Evolutionary conservation across 805 yeast species (phyloP), one percentile per base, ranked within the genome.

Genomic region (Ogataea haglerorum): DNA sequence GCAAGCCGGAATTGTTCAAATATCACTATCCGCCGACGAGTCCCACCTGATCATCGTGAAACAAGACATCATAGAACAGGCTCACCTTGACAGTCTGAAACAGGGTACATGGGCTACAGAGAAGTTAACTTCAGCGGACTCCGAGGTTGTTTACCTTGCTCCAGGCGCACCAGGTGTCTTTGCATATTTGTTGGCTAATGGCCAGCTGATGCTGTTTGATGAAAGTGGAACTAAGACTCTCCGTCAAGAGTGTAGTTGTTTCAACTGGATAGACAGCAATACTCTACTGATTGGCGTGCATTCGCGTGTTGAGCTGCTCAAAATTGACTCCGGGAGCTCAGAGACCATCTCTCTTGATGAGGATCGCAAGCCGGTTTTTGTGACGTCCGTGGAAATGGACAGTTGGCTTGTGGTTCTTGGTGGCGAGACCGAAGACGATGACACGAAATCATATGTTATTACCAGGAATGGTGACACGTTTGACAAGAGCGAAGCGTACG

Each of bases 401-500:
- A 33, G 44, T 4, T 41, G 47, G 47, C 34, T 53, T 6, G 46
- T 38, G 5, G 36, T 48, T 19, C 46, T 36, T 24, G 51, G 49
- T 2, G 45, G 38, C 6, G 39, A 51, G 14, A 27, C 42, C 13
- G 47, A 42, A 3, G 36, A 34, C 13, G 49, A 46, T 10, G 53
- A 51, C 13, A 43, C 44, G n/a, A 37, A 36, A 13, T 46, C 52
- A 9, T 48, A 43, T 34, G 36, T 46, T 10, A 17, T 47, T 17
- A 30, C 46, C 5, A 15, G 32, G 19, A 18, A n/a, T 3, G 36
- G 18, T 10, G 24, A 34, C 5, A 16, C 26, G 13, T 10, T 42
- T 42, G 12, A 52, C 13, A 33, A 61, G 6, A 49, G 61, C 27
- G 45, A 60, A 15, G 57, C 59, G 1, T 44, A 51, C 19, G 70